Conservation (phyloP, 1,139 yeast genomes). For the Candida tunisiensis region DNA sequence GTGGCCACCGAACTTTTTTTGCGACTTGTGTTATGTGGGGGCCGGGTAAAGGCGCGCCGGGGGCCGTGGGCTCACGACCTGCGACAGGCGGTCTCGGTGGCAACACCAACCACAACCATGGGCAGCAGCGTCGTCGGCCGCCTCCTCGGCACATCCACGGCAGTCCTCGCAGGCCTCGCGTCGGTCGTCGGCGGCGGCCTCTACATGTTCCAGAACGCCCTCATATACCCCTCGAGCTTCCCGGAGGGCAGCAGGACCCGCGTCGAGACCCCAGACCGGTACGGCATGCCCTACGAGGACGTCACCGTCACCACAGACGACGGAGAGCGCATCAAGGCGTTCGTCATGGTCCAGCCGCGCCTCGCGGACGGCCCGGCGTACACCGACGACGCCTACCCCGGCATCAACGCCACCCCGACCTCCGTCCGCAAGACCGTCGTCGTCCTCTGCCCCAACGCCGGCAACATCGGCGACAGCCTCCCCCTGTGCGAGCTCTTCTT, state of each 20-base stretch:
- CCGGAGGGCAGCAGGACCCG: constrained; percentile 54
- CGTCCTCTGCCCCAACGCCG: constrained; percentile 85
- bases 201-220: constrained; percentile 46
- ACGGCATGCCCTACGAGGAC: constrained; percentile 52
- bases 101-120: too few species aligned
- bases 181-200: neutral
- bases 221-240: constrained; percentile 71
- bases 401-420: constrained; percentile 7
- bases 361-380: neutral
- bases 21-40: too few species aligned
- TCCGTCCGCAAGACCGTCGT: constrained; percentile 55
- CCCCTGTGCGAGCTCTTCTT: constrained; percentile 69
- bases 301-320: constrained; percentile 50
- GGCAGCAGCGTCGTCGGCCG: constrained; percentile 11
- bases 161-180: neutral
- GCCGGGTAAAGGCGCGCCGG: too few species aligned
- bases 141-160: constrained; percentile 1
- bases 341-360: constrained; percentile 25
- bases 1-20: too few species aligned
- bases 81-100: too few species aligned
- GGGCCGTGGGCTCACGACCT: constrained; percentile 1
- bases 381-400: neutral
- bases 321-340: constrained; percentile 37
- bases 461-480: constrained; percentile 85
- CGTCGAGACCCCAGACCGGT: constrained; percentile 68